Percentiles rank a stretch among this genome's conserved stretches.
These are phyloP conservation scores for Brettanomyces nanus DNA, from an alignment of 805 yeast species.

Conservation along the genomic window DNA sequence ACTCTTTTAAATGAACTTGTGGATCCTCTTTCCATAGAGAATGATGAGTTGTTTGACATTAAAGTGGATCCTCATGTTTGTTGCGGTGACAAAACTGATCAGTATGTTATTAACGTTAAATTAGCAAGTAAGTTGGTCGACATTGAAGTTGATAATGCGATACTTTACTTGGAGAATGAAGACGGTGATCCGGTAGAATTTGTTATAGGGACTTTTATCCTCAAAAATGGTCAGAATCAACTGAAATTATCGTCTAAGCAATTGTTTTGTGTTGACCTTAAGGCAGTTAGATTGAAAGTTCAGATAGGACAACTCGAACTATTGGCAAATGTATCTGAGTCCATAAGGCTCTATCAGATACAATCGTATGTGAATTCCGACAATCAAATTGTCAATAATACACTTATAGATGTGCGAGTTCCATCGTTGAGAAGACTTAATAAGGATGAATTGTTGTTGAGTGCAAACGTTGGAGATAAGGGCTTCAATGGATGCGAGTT, in stretches of 20 bases:
- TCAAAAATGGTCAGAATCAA: background rate
- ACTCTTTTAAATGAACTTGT: constrained; percentile 7
- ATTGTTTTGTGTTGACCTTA: constrained; percentile 17
- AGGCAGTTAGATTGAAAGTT: constrained; percentile 11
- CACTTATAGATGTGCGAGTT: constrained; percentile 13
- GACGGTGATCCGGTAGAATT: background rate
- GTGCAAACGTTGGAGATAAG: constrained; percentile 15
- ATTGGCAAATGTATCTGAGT: constrained; percentile 7
- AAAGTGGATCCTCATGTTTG: constrained; percentile 30
- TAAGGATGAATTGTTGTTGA: constrained; percentile 20
- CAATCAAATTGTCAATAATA: constrained; percentile 11
- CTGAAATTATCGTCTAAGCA: constrained; percentile 10
- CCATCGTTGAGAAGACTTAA: constrained; percentile 19
- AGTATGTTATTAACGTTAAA: constrained; percentile 29
- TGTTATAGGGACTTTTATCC: background rate
- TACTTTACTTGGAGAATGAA: constrained; percentile 1
- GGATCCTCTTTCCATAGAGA: constrained; percentile 7
- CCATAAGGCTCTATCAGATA: constrained; percentile 13
- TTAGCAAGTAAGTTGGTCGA: constrained; percentile 23
- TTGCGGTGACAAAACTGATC: constrained; percentile 28
- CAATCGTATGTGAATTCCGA: constrained; percentile 11
- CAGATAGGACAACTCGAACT: constrained; percentile 18
- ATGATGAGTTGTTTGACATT: constrained; percentile 29
- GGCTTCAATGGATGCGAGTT: constrained; percentile 10
- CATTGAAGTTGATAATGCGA: constrained; percentile 9